Evolutionary conservation across 2,329 filamentous ascomycete species (phyloP).

Genomic region (Cercospora sojina): DNA sequence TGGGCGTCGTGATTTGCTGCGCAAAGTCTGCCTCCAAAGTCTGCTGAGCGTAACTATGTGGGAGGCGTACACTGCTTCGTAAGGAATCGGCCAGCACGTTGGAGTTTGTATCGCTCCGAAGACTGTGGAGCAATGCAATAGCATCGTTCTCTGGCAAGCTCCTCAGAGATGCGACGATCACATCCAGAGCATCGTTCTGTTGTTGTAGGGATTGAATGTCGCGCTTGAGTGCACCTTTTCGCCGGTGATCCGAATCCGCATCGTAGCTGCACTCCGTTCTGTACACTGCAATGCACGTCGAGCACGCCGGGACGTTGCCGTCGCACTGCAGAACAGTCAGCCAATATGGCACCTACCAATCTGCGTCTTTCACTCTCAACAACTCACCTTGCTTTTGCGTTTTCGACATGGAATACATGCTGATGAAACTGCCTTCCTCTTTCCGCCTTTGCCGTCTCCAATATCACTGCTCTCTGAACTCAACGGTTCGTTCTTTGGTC

Average conservation of each 20-base stretch:
- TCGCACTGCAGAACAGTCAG: slow-evolving; percentile 45
- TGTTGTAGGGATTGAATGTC: slow-evolving; percentile 42
- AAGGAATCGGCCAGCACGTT: slow-evolving; percentile 45
- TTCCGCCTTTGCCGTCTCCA: slow-evolving; percentile 36
- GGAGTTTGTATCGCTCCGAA: slow-evolving; percentile 43
- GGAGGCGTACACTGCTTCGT: slow-evolving; percentile 41
- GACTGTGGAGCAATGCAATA: slow-evolving; percentile 44
- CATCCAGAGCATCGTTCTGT: slow-evolving; percentile 39
- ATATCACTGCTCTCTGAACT: slow-evolving; percentile 26
- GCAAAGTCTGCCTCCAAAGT: slow-evolving; percentile 38
- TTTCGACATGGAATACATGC: slow-evolving; percentile 53
- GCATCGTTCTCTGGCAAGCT: slow-evolving; percentile 48
- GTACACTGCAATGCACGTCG: slow-evolving; percentile 54
- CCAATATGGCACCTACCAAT: neutral
- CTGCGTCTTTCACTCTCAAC: too few relatives aligned
- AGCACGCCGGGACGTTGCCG: slow-evolving; percentile 50
- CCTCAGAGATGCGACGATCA: slow-evolving; percentile 47
- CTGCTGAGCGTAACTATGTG: slow-evolving; percentile 35
- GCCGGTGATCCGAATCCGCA: slow-evolving; percentile 49
- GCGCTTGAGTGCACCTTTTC: slow-evolving; percentile 44
- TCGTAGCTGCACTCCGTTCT: slow-evolving; percentile 53
- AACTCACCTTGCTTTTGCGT: slow-evolving; percentile 50
- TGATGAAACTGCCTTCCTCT: slow-evolving; percentile 41
- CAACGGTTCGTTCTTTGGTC: slow-evolving; percentile 36
- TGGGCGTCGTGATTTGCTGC: slow-evolving; percentile 30